A percentile compares a stretch with the other conserved stretches of the same genome.
phyloP scores from a whole-genome alignment of 164 flowering plant species.

The Magnolia sinica region DNA sequence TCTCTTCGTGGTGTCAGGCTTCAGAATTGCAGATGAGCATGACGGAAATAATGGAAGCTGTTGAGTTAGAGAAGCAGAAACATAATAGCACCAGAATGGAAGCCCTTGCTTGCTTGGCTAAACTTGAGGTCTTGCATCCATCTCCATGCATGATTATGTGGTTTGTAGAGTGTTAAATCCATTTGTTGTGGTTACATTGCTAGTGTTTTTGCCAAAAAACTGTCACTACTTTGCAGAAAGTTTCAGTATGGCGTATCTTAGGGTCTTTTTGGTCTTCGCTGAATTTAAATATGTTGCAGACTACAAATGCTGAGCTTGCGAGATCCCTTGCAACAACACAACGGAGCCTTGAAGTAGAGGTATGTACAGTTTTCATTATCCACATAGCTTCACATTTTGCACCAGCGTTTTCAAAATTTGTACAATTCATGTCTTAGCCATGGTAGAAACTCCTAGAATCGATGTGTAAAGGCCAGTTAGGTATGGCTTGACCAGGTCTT shows the following conservation, averaged over 20 bases:
- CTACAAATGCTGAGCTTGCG: conserved; percentile 81
- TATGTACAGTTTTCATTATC: conserved; percentile 19
- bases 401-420: background rate
- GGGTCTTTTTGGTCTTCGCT: conserved; percentile 12
- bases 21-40: conserved; percentile 72
- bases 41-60: conserved; percentile 96
- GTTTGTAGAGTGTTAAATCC: conserved; percentile 6
- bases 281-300: conserved; percentile 52
- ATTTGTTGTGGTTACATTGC: background rate
- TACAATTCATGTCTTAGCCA: background rate
- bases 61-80: conserved; percentile 87
- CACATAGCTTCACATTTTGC: background rate
- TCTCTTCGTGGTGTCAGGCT: conserved; percentile 48
- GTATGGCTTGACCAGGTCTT: background rate
- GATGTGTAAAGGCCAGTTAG: background rate
- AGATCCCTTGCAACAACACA: conserved; percentile 72
- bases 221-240: conserved; percentile 10
- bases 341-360: conserved; percentile 89
- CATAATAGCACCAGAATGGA: conserved; percentile 93
- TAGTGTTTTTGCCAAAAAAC: background rate
- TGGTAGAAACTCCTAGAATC: background rate
- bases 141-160: conserved; percentile 4
- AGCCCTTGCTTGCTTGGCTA: conserved; percentile 67
- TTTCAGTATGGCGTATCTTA: conserved; percentile 7
- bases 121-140: conserved; percentile 62